Conservation (phyloP, 2,329 filamentous ascomycete genomes). For the Colletotrichum lentis region DNA sequence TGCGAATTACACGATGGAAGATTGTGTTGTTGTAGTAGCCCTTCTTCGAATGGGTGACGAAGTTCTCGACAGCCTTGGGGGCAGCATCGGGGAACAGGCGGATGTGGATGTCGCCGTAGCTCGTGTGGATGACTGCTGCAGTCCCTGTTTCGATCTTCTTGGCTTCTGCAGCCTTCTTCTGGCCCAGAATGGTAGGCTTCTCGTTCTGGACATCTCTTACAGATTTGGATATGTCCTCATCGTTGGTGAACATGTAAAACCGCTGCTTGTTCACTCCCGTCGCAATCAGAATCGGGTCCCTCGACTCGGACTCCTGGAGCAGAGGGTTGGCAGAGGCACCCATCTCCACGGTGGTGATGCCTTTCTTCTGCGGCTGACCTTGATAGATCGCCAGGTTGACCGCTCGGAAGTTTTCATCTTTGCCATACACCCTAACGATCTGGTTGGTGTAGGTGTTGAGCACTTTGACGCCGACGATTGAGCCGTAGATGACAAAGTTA, state of each 20-base stretch:
- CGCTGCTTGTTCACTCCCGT: conserved; percentile 88
- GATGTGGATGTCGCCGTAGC: conserved; percentile 90
- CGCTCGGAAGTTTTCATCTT: conserved; percentile 86
- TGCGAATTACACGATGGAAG: conserved; percentile 95
- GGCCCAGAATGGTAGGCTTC: conserved; percentile 75
- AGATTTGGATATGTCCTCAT: conserved; percentile 81
- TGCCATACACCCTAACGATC: conserved; percentile 87
- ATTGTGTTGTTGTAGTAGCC: conserved; percentile 98
- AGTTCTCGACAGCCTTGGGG: conserved; percentile 96
- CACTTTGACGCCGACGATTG: conserved; percentile 90
- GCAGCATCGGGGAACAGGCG: conserved; percentile 92
- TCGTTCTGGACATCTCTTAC: conserved; percentile 94
- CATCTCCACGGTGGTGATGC: conserved; percentile 94
- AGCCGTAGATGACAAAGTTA: conserved; percentile 94
- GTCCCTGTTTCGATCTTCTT: conserved; percentile 78
- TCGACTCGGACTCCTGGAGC: conserved; percentile 86
- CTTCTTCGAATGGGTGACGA: conserved; percentile 86
- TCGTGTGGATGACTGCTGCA: conserved; percentile 88
- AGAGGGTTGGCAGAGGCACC: conserved; percentile 93
- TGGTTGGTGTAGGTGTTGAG: conserved; percentile 95
- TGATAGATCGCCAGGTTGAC: conserved; percentile 90
- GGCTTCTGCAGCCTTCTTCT: conserved; percentile 63
- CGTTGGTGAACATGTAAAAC: conserved; percentile 98
- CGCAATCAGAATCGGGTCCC: conserved; percentile 86
- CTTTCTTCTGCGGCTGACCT: conserved; percentile 93